These are phyloP conservation scores for Maudiozyma serrabonitensis DNA, from an alignment of 805 yeast species.

Conservation along the genomic window DNA sequence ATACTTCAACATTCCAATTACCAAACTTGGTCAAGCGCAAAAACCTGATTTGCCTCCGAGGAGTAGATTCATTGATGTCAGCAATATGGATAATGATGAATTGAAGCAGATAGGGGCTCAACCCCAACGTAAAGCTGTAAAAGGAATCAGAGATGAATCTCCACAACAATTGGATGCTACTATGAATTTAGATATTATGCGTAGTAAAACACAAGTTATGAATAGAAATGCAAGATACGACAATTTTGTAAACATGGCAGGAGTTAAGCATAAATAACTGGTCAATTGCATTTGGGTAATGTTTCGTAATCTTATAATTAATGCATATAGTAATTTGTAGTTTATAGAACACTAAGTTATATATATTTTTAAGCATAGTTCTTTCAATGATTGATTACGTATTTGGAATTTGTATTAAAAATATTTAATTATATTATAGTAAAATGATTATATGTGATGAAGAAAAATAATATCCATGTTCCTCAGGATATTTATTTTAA, in stretches of 20 bases:
- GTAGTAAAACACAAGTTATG: conserved; percentile 1
- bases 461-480: conserved; percentile 20
- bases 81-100: background rate
- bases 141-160: background rate
- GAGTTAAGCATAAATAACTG: background rate
- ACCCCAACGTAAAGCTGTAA: background rate
- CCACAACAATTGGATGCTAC: background rate
- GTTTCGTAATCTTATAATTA: background rate
- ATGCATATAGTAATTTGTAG: background rate
- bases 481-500: conserved; percentile 91
- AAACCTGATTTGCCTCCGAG: background rate
- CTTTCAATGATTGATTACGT: background rate
- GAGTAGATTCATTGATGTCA: background rate
- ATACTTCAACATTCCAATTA: conserved; percentile 21
- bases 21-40: conserved; percentile 9
- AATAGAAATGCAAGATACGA: conserved; percentile 9
- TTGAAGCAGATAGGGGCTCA: background rate
- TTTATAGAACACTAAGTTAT: background rate
- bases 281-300: background rate
- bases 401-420: conserved; percentile 2
- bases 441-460: conserved; percentile 4
- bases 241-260: conserved; percentile 16
- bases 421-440: conserved; percentile 4
- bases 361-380: background rate
- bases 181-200: conserved; percentile 1